Evolutionary conservation across 2,329 filamentous ascomycete genomes (phyloP), one percentile per base, ranked within the genome.

Genomic region (Botryotinia globosa): DNA sequence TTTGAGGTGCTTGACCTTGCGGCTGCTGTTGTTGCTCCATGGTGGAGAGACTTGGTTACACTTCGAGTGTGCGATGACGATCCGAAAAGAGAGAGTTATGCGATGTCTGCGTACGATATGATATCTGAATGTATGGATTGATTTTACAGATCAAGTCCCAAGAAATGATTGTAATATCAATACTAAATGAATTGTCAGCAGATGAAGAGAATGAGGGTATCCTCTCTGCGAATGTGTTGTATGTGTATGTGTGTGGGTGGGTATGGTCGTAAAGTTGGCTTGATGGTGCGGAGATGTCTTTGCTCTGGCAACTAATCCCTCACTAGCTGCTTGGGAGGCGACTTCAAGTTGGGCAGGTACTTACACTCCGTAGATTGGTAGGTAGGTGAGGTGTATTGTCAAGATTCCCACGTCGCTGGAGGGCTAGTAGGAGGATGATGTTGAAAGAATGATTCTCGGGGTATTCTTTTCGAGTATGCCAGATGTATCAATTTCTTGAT

Each of bases 1-100:
- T 86, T 79, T 85, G 81, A 74, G 83, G 80, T 77, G 62, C 29
- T 67, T 61, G 70, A 32, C 32, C 29, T 54, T 70, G 71, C 16
- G 64, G 66, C 42, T 70, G 71, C 22, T 71, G 58, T 82, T 85
- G 83, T 82, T 83, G 76, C 75, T 80, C 79, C 78, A 80, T 84
- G 82, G 81, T 81, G 84, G 82, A 82, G 82, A 78, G 76, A 64
- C 25, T 44, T 71, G 62, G 73, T 77, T 83, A 84, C 83, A 85
- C 84, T 82, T 85, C 80, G 78, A 81, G 83, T 85, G 85, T 85
- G 86, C 72, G 74, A 75, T 67, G 64, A 54, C 48, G 64, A 67
- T 67, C 39, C 16, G 34, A 66, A 66, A 51, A 54, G 48, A 54
- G 64, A 42, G 45, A 22, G 22, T 12, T 39, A 37, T 66, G 64